phyloP scores from a whole-genome alignment of 768 basidiomycete species.

The Cyclocybe cylindracea region DNA sequence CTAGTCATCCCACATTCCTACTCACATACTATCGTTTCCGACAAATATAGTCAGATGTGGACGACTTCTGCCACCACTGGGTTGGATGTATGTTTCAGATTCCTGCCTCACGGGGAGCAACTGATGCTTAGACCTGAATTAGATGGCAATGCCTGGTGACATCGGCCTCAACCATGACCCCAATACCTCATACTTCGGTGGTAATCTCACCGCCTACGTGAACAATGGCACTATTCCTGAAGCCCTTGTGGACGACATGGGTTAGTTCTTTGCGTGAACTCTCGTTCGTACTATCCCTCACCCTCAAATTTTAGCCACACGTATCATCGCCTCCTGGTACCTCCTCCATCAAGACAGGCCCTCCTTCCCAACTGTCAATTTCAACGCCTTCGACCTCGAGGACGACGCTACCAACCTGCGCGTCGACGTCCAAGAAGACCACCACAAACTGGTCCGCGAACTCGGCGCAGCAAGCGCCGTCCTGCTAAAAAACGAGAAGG shows the following conservation, averaged over 20 bases:
- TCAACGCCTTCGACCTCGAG: constrained; percentile 61
- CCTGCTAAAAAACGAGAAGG: constrained; percentile 69
- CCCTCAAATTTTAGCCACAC: constrained; percentile 48
- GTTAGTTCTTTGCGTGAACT: constrained; percentile 28
- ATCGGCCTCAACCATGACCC: constrained; percentile 43
- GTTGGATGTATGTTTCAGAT: constrained; percentile 53
- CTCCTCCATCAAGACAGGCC: constrained; percentile 62
- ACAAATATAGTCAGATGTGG: constrained; percentile 27
- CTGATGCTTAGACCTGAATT: not conserved
- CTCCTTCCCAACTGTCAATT: constrained; percentile 67
- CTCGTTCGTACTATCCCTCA: not conserved
- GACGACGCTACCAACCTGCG: constrained; percentile 57
- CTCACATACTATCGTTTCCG: not conserved
- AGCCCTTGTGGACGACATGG: constrained; percentile 76
- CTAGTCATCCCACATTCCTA: not conserved
- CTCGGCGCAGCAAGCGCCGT: constrained; percentile 77
- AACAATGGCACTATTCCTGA: constrained; percentile 70
- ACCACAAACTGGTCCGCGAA: constrained; percentile 65
- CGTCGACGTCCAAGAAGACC: constrained; percentile 70
- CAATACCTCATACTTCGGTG: constrained; percentile 62
- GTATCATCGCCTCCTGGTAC: constrained; percentile 76
- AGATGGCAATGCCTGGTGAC: constrained; percentile 76
- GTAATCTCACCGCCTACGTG: constrained; percentile 67
- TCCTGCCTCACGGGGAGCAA: not conserved
- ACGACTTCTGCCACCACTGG: constrained; percentile 63